phyloP scores from a whole-genome alignment of 192 early-diverging fungal genomes.

The Geranomyces variabilis region DNA sequence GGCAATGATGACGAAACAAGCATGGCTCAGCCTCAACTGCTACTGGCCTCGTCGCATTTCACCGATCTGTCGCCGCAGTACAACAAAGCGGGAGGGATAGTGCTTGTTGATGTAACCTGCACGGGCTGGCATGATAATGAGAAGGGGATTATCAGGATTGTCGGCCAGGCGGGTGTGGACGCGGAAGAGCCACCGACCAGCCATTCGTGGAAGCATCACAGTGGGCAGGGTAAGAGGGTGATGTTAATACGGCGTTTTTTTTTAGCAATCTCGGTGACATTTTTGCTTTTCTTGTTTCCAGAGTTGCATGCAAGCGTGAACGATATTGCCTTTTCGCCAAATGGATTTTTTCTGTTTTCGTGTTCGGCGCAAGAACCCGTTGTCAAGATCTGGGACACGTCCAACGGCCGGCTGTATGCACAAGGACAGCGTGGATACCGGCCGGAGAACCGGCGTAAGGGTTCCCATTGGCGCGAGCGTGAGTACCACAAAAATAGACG shows the following conservation, averaged over 20 bases:
- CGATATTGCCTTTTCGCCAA: background rate
- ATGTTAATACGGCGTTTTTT: too few relatives aligned
- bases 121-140: slow-evolving; percentile 8
- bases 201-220: too few relatives aligned
- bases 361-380: background rate
- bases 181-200: background rate
- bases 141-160: background rate
- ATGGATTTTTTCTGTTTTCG: background rate
- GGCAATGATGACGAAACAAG: too few relatives aligned
- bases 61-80: slow-evolving; percentile 13
- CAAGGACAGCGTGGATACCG: background rate
- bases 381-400: background rate
- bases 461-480: background rate
- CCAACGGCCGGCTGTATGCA: background rate
- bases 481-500: too few relatives aligned
- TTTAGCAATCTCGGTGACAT: too few relatives aligned
- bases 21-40: background rate
- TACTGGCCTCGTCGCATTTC: slow-evolving; percentile 19
- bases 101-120: background rate
- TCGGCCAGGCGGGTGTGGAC: background rate
- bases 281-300: too few relatives aligned
- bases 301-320: background rate
- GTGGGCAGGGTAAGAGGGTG: too few relatives aligned
- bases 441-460: background rate
- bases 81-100: slow-evolving; percentile 7